Conservation (phyloP, 2,329 filamentous ascomycete genomes). For the Claviceps digitariae region DNA sequence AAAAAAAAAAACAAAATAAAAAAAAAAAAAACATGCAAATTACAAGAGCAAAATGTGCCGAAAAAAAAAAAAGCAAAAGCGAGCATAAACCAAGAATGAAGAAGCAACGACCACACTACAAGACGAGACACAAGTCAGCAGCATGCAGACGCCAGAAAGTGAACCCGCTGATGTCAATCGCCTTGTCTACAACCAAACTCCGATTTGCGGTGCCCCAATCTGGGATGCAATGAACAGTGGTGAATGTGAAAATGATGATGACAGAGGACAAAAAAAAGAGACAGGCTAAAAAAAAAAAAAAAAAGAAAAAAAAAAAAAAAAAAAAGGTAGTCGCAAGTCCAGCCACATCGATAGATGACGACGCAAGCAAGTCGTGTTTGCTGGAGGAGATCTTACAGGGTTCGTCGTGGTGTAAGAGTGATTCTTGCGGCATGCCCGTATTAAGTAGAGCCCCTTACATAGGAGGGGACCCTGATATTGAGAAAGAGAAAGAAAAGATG, state of each 20-base stretch:
- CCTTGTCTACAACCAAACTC: neutral
- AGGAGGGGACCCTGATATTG: neutral
- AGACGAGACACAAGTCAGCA: neutral
- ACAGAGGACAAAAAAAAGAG: neutral
- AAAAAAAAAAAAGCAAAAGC: neutral
- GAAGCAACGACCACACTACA: neutral
- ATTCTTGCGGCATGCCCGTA: neutral
- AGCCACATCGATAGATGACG: neutral
- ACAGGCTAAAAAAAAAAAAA: too few species aligned
- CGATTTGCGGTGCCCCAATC: neutral
- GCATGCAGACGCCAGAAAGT: neutral
- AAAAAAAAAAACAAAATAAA: too few species aligned
- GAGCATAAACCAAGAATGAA: neutral
- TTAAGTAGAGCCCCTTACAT: neutral
- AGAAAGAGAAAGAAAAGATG: neutral
- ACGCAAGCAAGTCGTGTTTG: too few species aligned
- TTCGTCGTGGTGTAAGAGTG: too few species aligned
- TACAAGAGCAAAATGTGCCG: neutral
- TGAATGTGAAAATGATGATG: slow-evolving; percentile 1
- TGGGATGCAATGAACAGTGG: neutral
- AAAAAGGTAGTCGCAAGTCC: neutral
- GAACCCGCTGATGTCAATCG: neutral
- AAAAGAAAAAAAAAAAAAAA: neutral
- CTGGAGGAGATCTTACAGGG: too few species aligned
- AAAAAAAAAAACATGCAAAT: neutral